These are phyloP conservation scores for Aspergillus felis DNA, from an alignment of 2,329 filamentous ascomycete genomes.

Conservation along the genomic window DNA sequence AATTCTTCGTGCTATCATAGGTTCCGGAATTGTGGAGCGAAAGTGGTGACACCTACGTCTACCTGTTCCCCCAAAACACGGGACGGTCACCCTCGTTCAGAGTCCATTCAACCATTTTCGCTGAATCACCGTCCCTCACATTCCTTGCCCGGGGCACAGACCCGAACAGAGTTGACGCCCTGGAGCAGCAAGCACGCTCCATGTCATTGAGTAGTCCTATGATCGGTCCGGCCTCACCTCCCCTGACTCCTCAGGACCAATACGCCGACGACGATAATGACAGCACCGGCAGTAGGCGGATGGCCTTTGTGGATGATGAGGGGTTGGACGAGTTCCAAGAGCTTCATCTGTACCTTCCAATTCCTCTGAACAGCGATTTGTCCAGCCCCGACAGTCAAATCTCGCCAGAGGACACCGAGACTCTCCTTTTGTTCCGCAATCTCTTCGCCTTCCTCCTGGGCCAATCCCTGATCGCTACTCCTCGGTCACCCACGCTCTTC, in stretches of 20 bases:
- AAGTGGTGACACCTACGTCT: constrained; percentile 59
- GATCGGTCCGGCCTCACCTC: constrained; percentile 22
- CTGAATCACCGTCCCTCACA: constrained; percentile 54
- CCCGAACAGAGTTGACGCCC: constrained; percentile 39
- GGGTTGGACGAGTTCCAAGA: constrained; percentile 37
- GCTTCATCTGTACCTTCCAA: constrained; percentile 57
- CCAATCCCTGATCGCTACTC: constrained; percentile 58
- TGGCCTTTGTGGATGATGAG: constrained; percentile 46
- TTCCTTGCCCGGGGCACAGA: constrained; percentile 52
- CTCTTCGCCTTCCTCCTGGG: constrained; percentile 62
- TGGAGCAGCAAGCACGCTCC: constrained; percentile 26
- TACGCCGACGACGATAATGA: constrained; percentile 34
- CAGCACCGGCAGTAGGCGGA: constrained; percentile 47
- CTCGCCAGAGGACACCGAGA: constrained; percentile 51
- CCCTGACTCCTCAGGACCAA: constrained; percentile 28
- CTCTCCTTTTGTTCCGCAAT: constrained; percentile 58
- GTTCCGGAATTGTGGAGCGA: constrained; percentile 61
- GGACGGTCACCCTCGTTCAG: constrained; percentile 58
- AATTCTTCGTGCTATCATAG: constrained; percentile 27
- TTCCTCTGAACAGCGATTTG: constrained; percentile 52
- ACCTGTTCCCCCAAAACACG: constrained; percentile 57
- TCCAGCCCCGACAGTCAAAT: constrained; percentile 31
- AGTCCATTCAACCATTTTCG: constrained; percentile 56
- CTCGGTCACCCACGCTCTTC: constrained; percentile 53
- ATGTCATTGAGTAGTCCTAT: constrained; percentile 29